Conservation (phyloP, 2,329 filamentous ascomycete genomes). For the Aureobasidium sp. region DNA sequence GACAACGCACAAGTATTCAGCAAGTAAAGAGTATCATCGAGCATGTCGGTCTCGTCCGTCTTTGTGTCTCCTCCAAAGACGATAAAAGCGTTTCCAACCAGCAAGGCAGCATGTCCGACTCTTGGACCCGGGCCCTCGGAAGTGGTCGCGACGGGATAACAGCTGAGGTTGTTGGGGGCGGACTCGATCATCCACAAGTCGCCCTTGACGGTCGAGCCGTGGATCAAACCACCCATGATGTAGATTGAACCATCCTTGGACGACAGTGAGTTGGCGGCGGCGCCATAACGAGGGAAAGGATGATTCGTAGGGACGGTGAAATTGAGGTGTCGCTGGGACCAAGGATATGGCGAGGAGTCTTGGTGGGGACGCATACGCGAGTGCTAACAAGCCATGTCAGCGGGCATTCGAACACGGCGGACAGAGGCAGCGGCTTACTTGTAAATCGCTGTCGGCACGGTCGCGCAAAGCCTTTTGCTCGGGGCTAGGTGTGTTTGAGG, state of each 20-base stretch:
- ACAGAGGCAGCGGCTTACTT: constrained; percentile 34
- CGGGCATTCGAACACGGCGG: constrained; percentile 32
- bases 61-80: constrained; percentile 98
- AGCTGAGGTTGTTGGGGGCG: constrained; percentile 70
- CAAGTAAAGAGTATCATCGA: constrained; percentile 93
- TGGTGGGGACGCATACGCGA: constrained; percentile 32
- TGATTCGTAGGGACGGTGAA: constrained; percentile 75
- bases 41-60: constrained; percentile 79
- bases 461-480: constrained; percentile 56
- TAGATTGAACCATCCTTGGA: constrained; percentile 98
- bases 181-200: constrained; percentile 98
- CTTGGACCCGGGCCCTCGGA: constrained; percentile 90
- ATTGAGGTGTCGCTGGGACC: constrained; percentile 83
- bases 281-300: constrained; percentile 93
- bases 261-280: constrained; percentile 83
- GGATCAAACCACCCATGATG: constrained; percentile 93
- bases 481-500: constrained; percentile 45
- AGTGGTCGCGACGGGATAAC: constrained; percentile 84
- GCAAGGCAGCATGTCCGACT: constrained; percentile 85
- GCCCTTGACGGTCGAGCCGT: constrained; percentile 90
- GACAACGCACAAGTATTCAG: constrained; percentile 81
- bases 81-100: constrained; percentile 97
- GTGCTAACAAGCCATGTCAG: background rate
- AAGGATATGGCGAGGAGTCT: constrained; percentile 83
- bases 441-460: constrained; percentile 46